These are phyloP conservation scores for Puccinia hordei DNA, from an alignment of 1,284 basidiomycete genomes.

Conservation along the genomic window DNA sequence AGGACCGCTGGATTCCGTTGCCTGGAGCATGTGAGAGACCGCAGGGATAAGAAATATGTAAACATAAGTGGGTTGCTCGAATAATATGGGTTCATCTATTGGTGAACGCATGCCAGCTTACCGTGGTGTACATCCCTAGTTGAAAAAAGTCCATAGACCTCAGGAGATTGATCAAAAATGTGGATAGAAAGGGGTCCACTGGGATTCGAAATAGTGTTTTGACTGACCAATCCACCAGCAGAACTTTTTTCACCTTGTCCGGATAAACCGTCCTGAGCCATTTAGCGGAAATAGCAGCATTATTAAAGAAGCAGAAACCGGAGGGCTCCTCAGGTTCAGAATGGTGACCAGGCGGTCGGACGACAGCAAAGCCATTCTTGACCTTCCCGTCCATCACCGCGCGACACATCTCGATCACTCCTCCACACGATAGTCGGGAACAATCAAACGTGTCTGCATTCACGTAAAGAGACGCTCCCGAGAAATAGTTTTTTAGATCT, in stretches of 20 bases:
- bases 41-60: neutral
- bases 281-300: slow-evolving; percentile 83
- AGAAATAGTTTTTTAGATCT: slow-evolving; percentile 77
- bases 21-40: slow-evolving; percentile 63
- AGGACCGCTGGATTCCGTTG: slow-evolving; percentile 94
- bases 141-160: slow-evolving; percentile 8
- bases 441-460: slow-evolving; percentile 79
- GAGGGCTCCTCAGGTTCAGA: slow-evolving; percentile 96
- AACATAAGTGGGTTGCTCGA: neutral
- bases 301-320: slow-evolving; percentile 99
- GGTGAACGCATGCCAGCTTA: slow-evolving; percentile 58
- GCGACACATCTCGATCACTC: slow-evolving; percentile 85
- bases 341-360: slow-evolving; percentile 96
- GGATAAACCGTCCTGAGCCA: slow-evolving; percentile 64
- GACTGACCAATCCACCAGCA: slow-evolving; percentile 91
- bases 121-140: slow-evolving; percentile 95
- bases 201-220: neutral
- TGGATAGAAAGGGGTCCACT: slow-evolving; percentile 9
- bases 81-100: neutral
- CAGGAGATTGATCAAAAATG: slow-evolving; percentile 19
- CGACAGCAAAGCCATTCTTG: slow-evolving; percentile 88
- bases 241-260: slow-evolving; percentile 65
- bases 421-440: slow-evolving; percentile 86
- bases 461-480: slow-evolving; percentile 87
- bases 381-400: slow-evolving; percentile 80